Evolutionary conservation across 345 rosid species (phyloP), one percentile per base, ranked within the genome.

Genomic region (Aurinia saxatilis): DNA sequence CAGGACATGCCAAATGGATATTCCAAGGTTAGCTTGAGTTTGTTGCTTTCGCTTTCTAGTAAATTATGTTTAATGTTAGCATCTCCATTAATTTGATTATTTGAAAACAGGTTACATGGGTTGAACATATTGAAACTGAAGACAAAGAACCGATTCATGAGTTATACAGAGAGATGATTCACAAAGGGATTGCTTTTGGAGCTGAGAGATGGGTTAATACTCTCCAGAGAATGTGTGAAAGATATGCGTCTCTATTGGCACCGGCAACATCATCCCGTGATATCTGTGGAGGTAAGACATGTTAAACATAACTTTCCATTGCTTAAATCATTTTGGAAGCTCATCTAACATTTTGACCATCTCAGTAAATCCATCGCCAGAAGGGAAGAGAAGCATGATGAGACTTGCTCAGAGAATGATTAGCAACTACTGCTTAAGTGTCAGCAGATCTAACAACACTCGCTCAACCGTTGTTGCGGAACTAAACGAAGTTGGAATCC

Each of bases 321-420:
- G 21, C 36, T 37, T 17, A 1, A 21, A 3, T 16, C 33, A 2
- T 10, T 10, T 60, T 27, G 8, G 23, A 35, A 13, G 2, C 10
- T 21, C 12, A 23, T 50, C 4, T 16, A 60, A 29, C 42, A 10
- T 45, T 52, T 1, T 38, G 38, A 68, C 17, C 2, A 30, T 57
- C 27, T 47, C 81, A 92, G 98, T 82, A 54, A 79, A 84, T 72
- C 92, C 97, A 19, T 82, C 87, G 0, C 80, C 83, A 0, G 99
- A 90, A 19, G 99, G 97, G 47, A 93, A 90, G 77, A 75, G 84
- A 73, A 85, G 96, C 80, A 81, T 90, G 96, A 93, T 93, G 99
- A 90, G 81, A 72, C 97, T 93, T 61, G 83, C 92, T 25, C 97
- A 87, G 62, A 83, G 96, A 73, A 93, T 93, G 99, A 79, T 88